A percentile compares a stretch with the other conserved stretches of the same genome.
These are phyloP conservation scores for Lepiota subincarnata DNA, from an alignment of 768 basidiomycete genomes.

Conservation along the genomic window DNA sequence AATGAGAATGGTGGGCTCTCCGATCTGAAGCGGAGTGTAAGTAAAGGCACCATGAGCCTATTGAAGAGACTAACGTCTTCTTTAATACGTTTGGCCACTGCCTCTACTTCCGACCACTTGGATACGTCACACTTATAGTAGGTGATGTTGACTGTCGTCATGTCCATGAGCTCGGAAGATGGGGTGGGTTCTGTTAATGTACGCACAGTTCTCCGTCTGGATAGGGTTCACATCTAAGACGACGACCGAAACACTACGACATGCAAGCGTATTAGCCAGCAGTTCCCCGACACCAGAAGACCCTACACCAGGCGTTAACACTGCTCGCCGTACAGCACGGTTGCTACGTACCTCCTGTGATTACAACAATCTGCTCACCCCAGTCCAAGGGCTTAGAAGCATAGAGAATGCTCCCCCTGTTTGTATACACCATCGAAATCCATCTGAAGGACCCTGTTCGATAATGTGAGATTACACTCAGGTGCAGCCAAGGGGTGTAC, in stretches of 20 bases:
- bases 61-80: constrained; percentile 56
- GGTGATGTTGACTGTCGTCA: constrained; percentile 60
- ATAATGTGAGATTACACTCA: not conserved
- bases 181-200: not conserved
- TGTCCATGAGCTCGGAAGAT: constrained; percentile 1
- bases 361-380: constrained; percentile 83
- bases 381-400: constrained; percentile 66
- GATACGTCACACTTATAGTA: constrained; percentile 94
- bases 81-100: constrained; percentile 64
- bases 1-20: constrained; percentile 82
- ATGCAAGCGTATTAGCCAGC: constrained; percentile 82
- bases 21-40: constrained; percentile 49
- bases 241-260: constrained; percentile 76
- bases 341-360: constrained; percentile 77
- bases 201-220: constrained; percentile 69
- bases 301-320: constrained; percentile 39
- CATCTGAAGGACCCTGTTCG: constrained; percentile 62
- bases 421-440: constrained; percentile 70
- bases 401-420: constrained; percentile 63
- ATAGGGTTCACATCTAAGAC: constrained; percentile 84
- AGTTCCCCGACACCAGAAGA: constrained; percentile 87
- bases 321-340: not conserved
- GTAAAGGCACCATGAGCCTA: not conserved
- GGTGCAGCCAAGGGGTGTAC: constrained; percentile 24
- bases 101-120: constrained; percentile 79